Percentiles rank a stretch among this genome's conserved stretches.
phyloP scores from a whole-genome alignment of 495 filamentous ascomycete genomes.

The Hypoxylon fuscum region DNA sequence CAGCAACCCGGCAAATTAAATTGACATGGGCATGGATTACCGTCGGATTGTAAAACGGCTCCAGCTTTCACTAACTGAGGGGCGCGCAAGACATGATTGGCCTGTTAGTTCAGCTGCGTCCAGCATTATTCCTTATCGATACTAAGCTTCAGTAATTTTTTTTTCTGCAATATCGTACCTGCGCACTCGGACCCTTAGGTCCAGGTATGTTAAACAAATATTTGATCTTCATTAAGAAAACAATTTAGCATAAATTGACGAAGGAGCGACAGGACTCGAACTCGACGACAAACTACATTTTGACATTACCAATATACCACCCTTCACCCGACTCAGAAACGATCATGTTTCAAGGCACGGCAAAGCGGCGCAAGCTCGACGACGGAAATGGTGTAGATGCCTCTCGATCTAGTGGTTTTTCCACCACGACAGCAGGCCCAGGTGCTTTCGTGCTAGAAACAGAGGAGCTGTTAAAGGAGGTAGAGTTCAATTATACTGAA shows the following conservation, averaged over 20 bases:
- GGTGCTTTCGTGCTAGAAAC: slow-evolving; percentile 88
- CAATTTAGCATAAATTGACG: not conserved
- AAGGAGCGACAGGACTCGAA: slow-evolving; percentile 2
- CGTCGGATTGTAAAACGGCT: not conserved
- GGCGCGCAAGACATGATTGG: slow-evolving; percentile 2
- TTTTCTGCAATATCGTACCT: slow-evolving; percentile 1
- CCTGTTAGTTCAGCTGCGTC: not conserved
- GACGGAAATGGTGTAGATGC: slow-evolving; percentile 43
- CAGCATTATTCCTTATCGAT: slow-evolving; percentile 32
- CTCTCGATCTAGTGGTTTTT: slow-evolving; percentile 26
- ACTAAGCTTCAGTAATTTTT: slow-evolving; percentile 20
- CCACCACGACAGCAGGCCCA: slow-evolving; percentile 42
- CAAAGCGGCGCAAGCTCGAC: slow-evolving; percentile 62
- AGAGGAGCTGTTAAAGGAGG: slow-evolving; percentile 79
- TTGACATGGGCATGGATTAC: slow-evolving; percentile 4
- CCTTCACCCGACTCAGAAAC: not conserved
- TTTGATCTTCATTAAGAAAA: too few species aligned
- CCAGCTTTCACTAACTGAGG: slow-evolving; percentile 15
- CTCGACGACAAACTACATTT: not conserved
- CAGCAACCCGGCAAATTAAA: slow-evolving; percentile 15
- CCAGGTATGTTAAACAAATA: too few species aligned
- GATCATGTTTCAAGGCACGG: slow-evolving; percentile 52
- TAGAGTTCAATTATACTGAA: slow-evolving; percentile 73
- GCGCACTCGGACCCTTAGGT: not conserved
- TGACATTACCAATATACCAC: not conserved